Percentiles rank a stretch among this genome's conserved stretches.
Evolutionary conservation across 768 basidiomycete species (phyloP).

Genomic region (Chalciporus piperatus): DNA sequence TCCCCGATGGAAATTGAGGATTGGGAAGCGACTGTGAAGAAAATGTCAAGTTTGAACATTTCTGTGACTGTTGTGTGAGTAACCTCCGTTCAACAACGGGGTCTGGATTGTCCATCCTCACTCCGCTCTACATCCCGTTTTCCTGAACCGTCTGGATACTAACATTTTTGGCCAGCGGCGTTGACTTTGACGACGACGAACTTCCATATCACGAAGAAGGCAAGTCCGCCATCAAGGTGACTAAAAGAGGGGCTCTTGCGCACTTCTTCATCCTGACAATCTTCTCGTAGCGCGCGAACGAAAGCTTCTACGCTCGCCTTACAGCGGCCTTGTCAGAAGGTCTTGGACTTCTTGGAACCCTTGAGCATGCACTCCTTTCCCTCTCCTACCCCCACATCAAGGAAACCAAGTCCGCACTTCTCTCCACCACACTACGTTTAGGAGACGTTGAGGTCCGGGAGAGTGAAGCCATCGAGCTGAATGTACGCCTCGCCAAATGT

Average conservation of each 20-base stretch:
- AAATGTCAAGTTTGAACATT: constrained; percentile 60
- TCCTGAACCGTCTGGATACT: constrained; percentile 2
- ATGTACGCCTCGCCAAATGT: constrained; percentile 75
- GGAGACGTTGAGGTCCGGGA: constrained; percentile 68
- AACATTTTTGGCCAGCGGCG: constrained; percentile 52
- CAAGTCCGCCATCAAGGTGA: constrained; percentile 77
- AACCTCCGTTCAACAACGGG: not conserved
- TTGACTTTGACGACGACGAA: constrained; percentile 83
- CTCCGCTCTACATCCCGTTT: not conserved
- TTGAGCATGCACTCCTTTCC: constrained; percentile 28
- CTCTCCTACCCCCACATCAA: constrained; percentile 56
- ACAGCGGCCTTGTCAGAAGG: constrained; percentile 33
- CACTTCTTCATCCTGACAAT: not conserved
- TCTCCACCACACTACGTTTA: constrained; percentile 66
- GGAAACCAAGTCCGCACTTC: constrained; percentile 61
- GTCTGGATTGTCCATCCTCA: not conserved
- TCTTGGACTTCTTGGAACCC: constrained; percentile 28
- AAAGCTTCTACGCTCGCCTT: constrained; percentile 62
- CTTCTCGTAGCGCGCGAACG: constrained; percentile 59
- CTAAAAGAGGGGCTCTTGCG: not conserved
- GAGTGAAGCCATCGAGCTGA: constrained; percentile 73
- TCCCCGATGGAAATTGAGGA: constrained; percentile 69
- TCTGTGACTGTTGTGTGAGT: constrained; percentile 70
- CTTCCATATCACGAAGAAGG: constrained; percentile 59
- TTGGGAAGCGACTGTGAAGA: constrained; percentile 66